phyloP scores from a whole-genome alignment of 1,139 yeast genomes.

The Pichia sp. region DNA sequence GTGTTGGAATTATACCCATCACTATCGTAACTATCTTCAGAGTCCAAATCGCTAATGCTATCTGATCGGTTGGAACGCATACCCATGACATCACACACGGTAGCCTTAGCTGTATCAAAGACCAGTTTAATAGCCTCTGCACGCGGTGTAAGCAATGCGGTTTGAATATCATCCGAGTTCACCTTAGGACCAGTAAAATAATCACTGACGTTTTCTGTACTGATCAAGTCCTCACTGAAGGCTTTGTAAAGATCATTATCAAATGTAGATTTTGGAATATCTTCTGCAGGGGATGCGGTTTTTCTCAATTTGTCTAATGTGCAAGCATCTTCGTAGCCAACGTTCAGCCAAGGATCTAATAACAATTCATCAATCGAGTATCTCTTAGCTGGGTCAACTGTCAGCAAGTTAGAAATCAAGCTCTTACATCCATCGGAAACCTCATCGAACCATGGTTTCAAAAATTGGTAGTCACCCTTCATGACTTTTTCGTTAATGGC shows the following conservation, averaged over 20 bases:
- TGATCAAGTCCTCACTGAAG: slow-evolving; percentile 19
- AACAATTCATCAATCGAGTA: slow-evolving; percentile 49
- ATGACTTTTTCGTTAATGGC: slow-evolving; percentile 54
- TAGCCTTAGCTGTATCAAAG: slow-evolving; percentile 29
- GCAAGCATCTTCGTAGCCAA: slow-evolving; percentile 22
- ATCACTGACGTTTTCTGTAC: slow-evolving; percentile 14
- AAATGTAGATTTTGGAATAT: slow-evolving; percentile 21
- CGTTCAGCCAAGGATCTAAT: slow-evolving; percentile 46
- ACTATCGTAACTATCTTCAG: slow-evolving; percentile 2
- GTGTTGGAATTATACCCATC: no score
- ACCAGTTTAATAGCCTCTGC: slow-evolving; percentile 29
- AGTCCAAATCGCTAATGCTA: slow-evolving; percentile 11
- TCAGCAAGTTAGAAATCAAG: slow-evolving; percentile 44
- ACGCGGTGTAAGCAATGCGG: slow-evolving; percentile 25
- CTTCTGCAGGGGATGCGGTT: slow-evolving; percentile 19
- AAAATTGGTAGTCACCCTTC: slow-evolving; percentile 48
- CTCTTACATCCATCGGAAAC: slow-evolving; percentile 45
- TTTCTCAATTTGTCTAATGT: slow-evolving; percentile 1
- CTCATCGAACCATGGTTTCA: slow-evolving; percentile 62
- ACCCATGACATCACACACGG: no score
- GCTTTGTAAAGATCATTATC: slow-evolving; percentile 21
- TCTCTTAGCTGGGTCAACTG: slow-evolving; percentile 46
- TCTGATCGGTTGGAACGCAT: no score
- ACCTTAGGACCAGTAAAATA: slow-evolving; percentile 17
- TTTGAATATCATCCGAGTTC: slow-evolving; percentile 12